Evolutionary conservation across 805 yeast species (phyloP).

Genomic region (Isabelozyma pseudorhagii): DNA sequence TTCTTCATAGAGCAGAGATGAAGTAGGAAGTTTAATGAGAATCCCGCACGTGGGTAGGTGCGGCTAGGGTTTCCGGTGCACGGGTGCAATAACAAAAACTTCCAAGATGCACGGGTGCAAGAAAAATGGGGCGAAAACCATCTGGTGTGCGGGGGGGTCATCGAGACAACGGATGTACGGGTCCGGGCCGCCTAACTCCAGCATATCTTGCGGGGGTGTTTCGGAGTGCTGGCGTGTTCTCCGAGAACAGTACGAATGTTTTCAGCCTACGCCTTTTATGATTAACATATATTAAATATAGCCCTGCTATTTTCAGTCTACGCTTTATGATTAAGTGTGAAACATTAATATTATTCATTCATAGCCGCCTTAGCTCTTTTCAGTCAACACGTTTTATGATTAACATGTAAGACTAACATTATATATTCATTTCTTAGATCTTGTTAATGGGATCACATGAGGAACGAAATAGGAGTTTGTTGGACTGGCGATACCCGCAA

Average conservation of each 20-base stretch:
- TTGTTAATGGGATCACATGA: constrained; percentile 20
- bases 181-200: too few species aligned
- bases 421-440: background rate
- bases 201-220: background rate
- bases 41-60: background rate
- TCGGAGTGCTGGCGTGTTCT: background rate
- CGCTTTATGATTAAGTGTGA: background rate
- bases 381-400: too few species aligned
- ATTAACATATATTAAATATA: background rate
- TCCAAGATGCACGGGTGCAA: too few species aligned
- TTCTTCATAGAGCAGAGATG: background rate
- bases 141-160: too few species aligned
- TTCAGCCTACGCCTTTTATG: background rate
- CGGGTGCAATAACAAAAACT: too few species aligned
- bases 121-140: too few species aligned
- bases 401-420: too few species aligned
- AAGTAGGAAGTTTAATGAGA: background rate
- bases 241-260: background rate
- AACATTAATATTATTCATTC: background rate
- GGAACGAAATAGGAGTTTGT: constrained; percentile 35
- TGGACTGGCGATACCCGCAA: constrained; percentile 34
- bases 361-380: too few species aligned
- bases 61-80: too few species aligned
- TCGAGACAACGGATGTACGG: too few species aligned
- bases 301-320: background rate